Evolutionary conservation across 2,329 filamentous ascomycete species (phyloP), one percentile per base, ranked within the genome.

Genomic region (Lecanosticta acicola): DNA sequence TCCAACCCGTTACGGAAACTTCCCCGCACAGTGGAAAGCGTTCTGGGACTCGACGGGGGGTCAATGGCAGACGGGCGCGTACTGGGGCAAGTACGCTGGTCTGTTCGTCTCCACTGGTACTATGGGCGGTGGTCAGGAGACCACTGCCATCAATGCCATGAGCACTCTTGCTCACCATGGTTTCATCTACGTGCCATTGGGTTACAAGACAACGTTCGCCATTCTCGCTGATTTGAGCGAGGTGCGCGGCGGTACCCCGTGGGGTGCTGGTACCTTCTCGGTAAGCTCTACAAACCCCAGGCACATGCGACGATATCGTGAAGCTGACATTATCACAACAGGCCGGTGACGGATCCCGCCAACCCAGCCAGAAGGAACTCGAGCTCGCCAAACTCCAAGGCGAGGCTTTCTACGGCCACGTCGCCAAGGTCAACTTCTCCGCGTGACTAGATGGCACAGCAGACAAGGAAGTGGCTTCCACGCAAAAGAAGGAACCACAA

Each of bases 1-100:
- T 68, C 93, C 93, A 49, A 98, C 93, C 41, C 81, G 93, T 58
- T 98, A 87, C 74, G 93, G 93, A 61, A 97, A 94, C 81, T 95
- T 95, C 78, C 90, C 91, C 39, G 87, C 84, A 14, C 93, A 98
- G 74, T 96, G 86, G 86, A 96, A 93, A 77, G 65, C 81, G 34
- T 91, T 89, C 77, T 94, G 89, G 86, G 93, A 98, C 76, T 45
- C 47, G 20, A 61, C 59, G 8, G 91, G 91, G 63, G 76, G 78
- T 59, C 85, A 93, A 69, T 97, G 93, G 93, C 71, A 77, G 51
- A 68, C 71, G 11, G 91, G 91, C 53, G 81, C 75, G 24, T 64
- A 53, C 59, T 64, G 60, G 58, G 90, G 90, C 73, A 97, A 97
- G 77, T 83, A 88, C 64, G 91, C 85, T 44, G 91, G 91, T 62